Conservation (phyloP, 164 flowering plant genomes). For the Nymphaea colorata region DNA sequence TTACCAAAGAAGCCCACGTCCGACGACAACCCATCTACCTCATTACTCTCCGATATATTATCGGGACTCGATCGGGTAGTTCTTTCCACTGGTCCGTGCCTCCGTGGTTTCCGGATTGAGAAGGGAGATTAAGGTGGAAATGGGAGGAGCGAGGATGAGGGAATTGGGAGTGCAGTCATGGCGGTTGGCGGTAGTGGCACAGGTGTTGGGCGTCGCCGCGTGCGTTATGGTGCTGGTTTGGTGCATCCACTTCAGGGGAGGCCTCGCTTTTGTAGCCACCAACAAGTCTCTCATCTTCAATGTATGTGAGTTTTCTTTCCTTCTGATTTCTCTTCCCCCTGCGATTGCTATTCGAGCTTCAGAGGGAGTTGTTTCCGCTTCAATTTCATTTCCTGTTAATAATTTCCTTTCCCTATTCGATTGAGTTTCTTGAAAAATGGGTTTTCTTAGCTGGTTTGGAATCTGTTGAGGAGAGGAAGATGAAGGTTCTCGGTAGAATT, state of each 20-base stretch:
- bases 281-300: constrained; percentile 82
- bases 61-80: not conserved
- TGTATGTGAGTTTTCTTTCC: constrained; percentile 17
- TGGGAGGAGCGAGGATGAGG: constrained; percentile 5
- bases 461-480: too few relatives aligned
- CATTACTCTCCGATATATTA: too few relatives aligned
- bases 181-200: constrained; percentile 42
- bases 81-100: not conserved
- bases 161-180: constrained; percentile 24
- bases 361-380: not conserved
- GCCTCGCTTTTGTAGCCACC: constrained; percentile 60
- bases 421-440: too few relatives aligned
- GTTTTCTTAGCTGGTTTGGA: too few relatives aligned
- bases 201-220: constrained; percentile 35
- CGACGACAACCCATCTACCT: too few relatives aligned
- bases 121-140: not conserved
- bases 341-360: too few relatives aligned
- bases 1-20: not conserved
- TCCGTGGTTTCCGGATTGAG: not conserved
- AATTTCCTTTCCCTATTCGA: too few relatives aligned
- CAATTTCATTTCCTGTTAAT: not conserved
- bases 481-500: too few relatives aligned
- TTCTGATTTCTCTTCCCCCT: not conserved
- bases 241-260: constrained; percentile 75
- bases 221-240: constrained; percentile 71